Percentiles rank a stretch among this genome's conserved stretches.
Evolutionary conservation across 2,329 filamentous ascomycete species (phyloP).

Genomic region (Teratosphaeria pseudoeucalypti): DNA sequence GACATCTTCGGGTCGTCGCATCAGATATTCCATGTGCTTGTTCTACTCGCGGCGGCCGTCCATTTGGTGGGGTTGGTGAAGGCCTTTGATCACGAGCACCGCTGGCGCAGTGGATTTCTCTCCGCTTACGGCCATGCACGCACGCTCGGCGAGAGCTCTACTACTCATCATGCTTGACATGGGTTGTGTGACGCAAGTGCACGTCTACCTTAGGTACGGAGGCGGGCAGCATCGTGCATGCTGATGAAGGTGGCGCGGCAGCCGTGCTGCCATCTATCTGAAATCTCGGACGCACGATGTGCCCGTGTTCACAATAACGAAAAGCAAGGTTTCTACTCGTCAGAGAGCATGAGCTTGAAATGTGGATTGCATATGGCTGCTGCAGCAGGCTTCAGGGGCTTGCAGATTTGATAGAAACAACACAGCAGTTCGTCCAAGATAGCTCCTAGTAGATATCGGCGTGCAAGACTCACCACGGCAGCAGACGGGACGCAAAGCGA

Average conservation of each 20-base stretch:
- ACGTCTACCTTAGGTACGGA: not conserved
- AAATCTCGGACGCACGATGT: not conserved
- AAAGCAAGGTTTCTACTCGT: not conserved
- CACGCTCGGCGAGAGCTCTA: conserved; percentile 1
- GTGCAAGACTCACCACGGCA: too few species aligned
- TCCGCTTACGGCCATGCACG: conserved; percentile 3
- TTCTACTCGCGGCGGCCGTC: conserved; percentile 68
- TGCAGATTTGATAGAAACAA: not conserved
- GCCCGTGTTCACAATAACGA: not conserved
- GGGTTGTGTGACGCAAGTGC: not conserved
- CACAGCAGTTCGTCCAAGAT: not conserved
- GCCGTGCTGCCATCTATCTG: not conserved
- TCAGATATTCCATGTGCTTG: conserved; percentile 89
- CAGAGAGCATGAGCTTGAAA: not conserved
- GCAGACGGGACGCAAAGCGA: too few species aligned
- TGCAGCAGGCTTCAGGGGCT: not conserved
- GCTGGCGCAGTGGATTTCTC: conserved; percentile 7
- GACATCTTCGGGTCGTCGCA: conserved; percentile 92
- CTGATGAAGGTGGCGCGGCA: not conserved
- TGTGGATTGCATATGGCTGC: not conserved
- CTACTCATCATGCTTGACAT: not conserved
- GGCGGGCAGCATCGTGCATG: not conserved
- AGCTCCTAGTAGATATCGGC: not conserved
- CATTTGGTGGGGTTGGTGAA: conserved; percentile 73
- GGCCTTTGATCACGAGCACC: conserved; percentile 79